Evolutionary conservation across 2,329 filamentous ascomycete genomes (phyloP), one percentile per base, ranked within the genome.

Genomic region (Aureobasidium sp.): DNA sequence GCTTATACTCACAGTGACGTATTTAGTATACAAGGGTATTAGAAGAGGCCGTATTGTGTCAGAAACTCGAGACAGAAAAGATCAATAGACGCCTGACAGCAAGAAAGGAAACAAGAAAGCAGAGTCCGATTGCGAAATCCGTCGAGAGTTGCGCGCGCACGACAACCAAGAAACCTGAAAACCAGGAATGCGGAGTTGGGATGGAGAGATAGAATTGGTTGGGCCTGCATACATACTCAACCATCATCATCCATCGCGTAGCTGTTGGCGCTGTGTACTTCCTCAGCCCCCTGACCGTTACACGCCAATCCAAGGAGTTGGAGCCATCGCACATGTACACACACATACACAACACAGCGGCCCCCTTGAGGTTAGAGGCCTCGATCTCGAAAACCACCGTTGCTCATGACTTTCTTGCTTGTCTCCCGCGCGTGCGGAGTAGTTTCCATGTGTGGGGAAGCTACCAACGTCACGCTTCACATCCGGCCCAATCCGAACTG

Each of bases 171-270:
- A 52, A 57, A 48, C 45, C 15, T 48, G 45, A 30, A 50, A 49
- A 50, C 61, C 53, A 42, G 53, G 52, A 49, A 57, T 48, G 47
- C 39, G 44, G 52, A 45, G 52, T 32, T 15, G 37, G 39, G 5
- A 50, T 37, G 29, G 39, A 53, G 41, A 52, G 37, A 34, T 44
- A 42, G 59, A 62, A 45, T 58, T 30, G 54, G 44, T 59, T 44
- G 54, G 54, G 44, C 42, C 41, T 59, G 54, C 54, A 59, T 59
- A 59, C 42, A 59, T 47, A 30, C 54, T 59, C 54, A 59, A 59
- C 53, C 54, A 34, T 39, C 54, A 16, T n/a, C 39, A 15, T 44
- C 53, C 29, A 41, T 54, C 41, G 39, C 53, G 39, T 41, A 45
- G 16, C 53, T 45, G 29, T 11, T 45, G 45, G 39, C 41, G 36